A percentile compares a stretch with the other conserved stretches of the same genome.
Evolutionary conservation across 768 basidiomycete species (phyloP).

Genomic region (Ramaria sp.): DNA sequence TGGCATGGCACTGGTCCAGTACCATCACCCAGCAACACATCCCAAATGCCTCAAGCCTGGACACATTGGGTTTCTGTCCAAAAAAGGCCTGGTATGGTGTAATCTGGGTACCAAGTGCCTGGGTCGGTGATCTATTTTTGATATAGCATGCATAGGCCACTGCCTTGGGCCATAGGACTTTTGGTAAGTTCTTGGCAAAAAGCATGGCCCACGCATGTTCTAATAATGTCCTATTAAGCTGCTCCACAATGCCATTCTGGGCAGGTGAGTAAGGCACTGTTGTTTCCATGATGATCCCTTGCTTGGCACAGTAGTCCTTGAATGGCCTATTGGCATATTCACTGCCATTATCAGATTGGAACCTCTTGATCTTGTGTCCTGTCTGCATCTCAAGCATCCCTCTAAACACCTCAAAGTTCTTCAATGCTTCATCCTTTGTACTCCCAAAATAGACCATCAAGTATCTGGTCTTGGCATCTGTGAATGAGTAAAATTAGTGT

Average conservation of each 20-base stretch:
- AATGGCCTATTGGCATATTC: slow-evolving; percentile 13
- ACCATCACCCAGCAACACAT: no score
- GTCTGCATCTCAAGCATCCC: background rate
- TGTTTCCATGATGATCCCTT: slow-evolving; percentile 23
- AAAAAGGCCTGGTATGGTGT: slow-evolving; percentile 18
- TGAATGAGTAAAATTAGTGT: background rate
- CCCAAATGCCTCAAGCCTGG: no score
- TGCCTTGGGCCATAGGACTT: background rate
- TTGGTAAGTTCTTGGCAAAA: background rate
- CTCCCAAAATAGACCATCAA: background rate
- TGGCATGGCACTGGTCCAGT: no score
- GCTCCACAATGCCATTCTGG: slow-evolving; percentile 23
- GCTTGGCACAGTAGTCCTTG: slow-evolving; percentile 12
- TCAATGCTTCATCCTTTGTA: background rate
- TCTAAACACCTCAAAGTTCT: background rate
- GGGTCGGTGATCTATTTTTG: background rate
- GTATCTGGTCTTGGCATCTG: background rate
- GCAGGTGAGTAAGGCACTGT: slow-evolving; percentile 27
- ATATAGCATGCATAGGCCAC: background rate
- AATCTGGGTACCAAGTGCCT: background rate
- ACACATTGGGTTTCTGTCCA: slow-evolving; percentile 14
- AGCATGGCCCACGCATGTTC: background rate
- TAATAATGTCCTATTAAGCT: background rate
- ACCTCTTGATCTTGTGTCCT: background rate
- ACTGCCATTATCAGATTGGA: background rate